Percentiles rank a stretch among this genome's conserved stretches.
These are phyloP conservation scores for Xylaria longipes DNA, from an alignment of 495 filamentous ascomycete species.

Conservation along the genomic window DNA sequence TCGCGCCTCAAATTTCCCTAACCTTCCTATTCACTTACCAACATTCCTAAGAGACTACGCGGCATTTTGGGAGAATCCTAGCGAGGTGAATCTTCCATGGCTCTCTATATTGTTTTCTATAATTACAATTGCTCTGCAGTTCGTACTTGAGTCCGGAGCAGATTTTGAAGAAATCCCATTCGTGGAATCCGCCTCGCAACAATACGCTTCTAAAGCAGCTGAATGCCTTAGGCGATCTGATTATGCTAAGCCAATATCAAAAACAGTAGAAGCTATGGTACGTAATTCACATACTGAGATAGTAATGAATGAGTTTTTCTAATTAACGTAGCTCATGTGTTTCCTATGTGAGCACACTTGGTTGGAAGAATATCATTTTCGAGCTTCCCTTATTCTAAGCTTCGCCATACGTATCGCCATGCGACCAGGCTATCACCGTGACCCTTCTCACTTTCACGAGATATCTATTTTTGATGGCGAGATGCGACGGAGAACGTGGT, in stretches of 20 bases:
- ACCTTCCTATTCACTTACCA: not conserved
- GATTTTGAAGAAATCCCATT: not conserved
- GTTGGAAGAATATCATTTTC: not conserved
- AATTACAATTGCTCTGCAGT: not conserved
- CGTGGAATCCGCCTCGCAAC: not conserved
- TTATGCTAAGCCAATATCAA: not conserved
- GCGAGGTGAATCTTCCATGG: not conserved
- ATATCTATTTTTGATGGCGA: not conserved
- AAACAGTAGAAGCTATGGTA: slow-evolving; percentile 5
- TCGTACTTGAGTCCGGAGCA: not conserved
- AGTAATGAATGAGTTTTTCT: not conserved
- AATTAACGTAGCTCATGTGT: not conserved
- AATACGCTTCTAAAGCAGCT: slow-evolving; percentile 1
- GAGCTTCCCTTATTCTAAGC: not conserved
- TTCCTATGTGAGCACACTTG: not conserved
- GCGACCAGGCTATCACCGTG: slow-evolving; percentile 1
- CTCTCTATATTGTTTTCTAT: slow-evolving; percentile 1
- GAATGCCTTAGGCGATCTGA: not conserved
- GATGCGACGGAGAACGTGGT: not conserved
- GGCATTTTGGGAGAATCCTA: not conserved
- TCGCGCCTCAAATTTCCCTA: not conserved
- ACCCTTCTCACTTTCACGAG: not conserved
- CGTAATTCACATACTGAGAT: not conserved
- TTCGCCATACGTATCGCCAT: not conserved
- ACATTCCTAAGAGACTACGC: not conserved